Base-by-base conservation (phyloP, 2,329 filamentous ascomycete genomes). In the Sarocladiaceae sp. region DNA sequence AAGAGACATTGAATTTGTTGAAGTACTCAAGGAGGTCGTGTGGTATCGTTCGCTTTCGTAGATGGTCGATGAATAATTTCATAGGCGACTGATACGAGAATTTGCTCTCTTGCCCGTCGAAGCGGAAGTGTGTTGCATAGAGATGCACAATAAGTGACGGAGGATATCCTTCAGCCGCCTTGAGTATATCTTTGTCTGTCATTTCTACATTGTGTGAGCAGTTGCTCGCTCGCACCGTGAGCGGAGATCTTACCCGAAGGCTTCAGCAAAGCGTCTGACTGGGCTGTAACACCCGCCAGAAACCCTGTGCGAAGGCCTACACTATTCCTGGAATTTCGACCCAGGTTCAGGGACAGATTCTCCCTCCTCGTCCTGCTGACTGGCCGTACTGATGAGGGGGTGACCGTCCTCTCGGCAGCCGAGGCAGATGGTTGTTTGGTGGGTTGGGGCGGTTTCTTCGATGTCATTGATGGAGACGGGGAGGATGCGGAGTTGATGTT, bases 61-160 rank as follows among this genome's bases (percentile, higher is more conserved):
- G 64, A 61, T 95, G 89, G 52, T 94, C 82, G 29, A 96, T 71
- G 53, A 83, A 75, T 15, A 87, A 66, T 54, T 77, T 81, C 90
- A 97, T 96, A 19, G 93, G 89, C 16, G 89, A 95, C 56, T 88
- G 87, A 64, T 97, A 97, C 4, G 80, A 76, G 55, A 95, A 96
- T 59, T 86, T 91, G 57, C 90, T 87, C 62, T 95, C 89, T 64
- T 96, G 91, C 55, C 89, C 82, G 54, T 97, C 91, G 66, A 98
- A 95, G 47, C 85, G 81, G 60, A 95, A 97, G 64, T 95, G 84
- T 4, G 78, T 88, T 9, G 82, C 75, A 59, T 96, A 83, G 24
- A 98, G 71, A 61, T 96, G 90, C 19, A 98, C 72, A 42, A 91
- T 80, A 19, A 98, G 71, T 3, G 91, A 97, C 0, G 93, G 90